Evolutionary conservation across 73 alveolate species (phyloP), one percentile per base, ranked within the genome.

Genomic region (Durusdinium trenchii): DNA sequence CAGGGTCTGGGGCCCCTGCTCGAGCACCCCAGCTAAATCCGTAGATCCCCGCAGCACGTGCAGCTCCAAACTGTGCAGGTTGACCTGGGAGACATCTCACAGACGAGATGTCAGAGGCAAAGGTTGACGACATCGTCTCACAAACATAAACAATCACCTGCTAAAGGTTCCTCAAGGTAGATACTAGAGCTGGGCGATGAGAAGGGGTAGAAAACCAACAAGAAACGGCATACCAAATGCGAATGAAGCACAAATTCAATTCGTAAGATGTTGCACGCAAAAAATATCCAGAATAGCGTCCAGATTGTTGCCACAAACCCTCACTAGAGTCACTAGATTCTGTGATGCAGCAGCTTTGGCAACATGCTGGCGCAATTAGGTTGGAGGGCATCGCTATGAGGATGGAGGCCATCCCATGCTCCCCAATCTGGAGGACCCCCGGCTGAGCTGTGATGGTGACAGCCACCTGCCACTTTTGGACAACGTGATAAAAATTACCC

Each of bases 401-500:
- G n/a, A n/a, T n/a, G n/a, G n/a, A n/a, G n/a, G n/a, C n/a, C n/a
- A n/a, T n/a, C n/a, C n/a, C n/a, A n/a, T n/a, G n/a, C n/a, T n/a
- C n/a, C n/a, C n/a, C n/a, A 71, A 35, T 20, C n/a, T 35, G 20
- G n/a, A 38, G 43, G 40, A 61, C 60, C 40, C 30, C 89, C 14
- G 54, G 76, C 98, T 91, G 78, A 91, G 84, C 76, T 91, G 98
- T 76, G 85, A 48, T 20, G 98, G 98, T 61, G 98, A 46, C 14
- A 91, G 98, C 98, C 98, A 91, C 98, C 98, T 91, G 98, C 85
- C 86, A 57, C 46, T n/a, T n/a, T n/a, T n/a, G n/a, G n/a, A n/a
- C n/a, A n/a, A n/a, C n/a, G n/a, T n/a, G n/a, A n/a, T n/a, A n/a
- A n/a, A n/a, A n/a, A n/a, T n/a, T n/a, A n/a, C n/a, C n/a, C n/a